These are phyloP conservation scores for Rhipidocladum racemiflorum DNA, from an alignment of 176 grass and related monocot genomes.

Conservation along the genomic window DNA sequence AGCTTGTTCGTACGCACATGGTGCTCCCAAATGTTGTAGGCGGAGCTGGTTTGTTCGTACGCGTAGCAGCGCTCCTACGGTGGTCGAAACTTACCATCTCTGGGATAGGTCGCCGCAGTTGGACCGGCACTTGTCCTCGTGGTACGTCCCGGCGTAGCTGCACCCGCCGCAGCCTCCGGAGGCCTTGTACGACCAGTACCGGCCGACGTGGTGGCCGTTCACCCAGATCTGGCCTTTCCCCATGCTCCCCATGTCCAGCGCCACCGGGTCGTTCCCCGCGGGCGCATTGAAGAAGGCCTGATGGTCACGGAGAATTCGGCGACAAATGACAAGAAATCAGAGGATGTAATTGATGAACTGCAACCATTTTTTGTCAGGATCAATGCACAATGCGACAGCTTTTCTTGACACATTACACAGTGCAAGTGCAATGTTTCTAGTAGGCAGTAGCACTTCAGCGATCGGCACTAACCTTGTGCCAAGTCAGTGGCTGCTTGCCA, in stretches of 20 bases:
- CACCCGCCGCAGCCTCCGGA: constrained; percentile 59
- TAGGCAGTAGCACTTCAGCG: background rate
- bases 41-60: background rate
- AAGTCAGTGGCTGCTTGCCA: constrained; percentile 66
- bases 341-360: background rate
- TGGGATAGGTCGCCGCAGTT: constrained; percentile 74
- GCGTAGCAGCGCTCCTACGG: background rate
- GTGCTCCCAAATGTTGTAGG: background rate
- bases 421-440: background rate
- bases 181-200: constrained; percentile 83
- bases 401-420: no score
- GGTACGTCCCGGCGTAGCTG: constrained; percentile 71
- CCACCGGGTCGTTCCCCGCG: constrained; percentile 63
- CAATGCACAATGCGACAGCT: background rate
- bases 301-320: background rate
- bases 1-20: background rate
- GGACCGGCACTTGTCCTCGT: constrained; percentile 54
- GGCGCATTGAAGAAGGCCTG: constrained; percentile 84
- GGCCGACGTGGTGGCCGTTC: constrained; percentile 72
- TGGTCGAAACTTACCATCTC: constrained; percentile 53
- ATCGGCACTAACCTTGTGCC: constrained; percentile 73
- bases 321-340: background rate
- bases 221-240: constrained; percentile 94
- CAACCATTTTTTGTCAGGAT: background rate
- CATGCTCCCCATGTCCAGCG: constrained; percentile 95